Evolutionary conservation across 208 protist species (phyloP).

Genomic region (Leishmania guyanensis): DNA sequence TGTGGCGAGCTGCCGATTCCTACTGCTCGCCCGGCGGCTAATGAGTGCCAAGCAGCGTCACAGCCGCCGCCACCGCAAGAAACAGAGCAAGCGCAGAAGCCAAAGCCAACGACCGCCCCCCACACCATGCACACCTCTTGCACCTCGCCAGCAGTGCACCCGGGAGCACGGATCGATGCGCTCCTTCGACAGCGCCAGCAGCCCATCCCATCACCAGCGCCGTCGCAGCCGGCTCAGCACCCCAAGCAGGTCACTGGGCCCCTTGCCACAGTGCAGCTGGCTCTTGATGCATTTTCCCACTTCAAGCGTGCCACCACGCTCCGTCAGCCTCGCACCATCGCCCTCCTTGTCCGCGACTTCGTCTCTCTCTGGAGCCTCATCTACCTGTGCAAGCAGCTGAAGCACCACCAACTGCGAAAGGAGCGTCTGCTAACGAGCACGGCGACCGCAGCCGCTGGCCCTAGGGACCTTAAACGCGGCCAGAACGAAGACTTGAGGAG

Average conservation of each 20-base stretch:
- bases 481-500: background rate
- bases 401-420: constrained; percentile 21
- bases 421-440: constrained; percentile 18
- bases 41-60: background rate
- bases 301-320: constrained; percentile 14
- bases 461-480: background rate
- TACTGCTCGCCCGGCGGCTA: background rate
- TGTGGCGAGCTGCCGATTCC: constrained; percentile 8
- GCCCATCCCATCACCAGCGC: background rate
- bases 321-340: constrained; percentile 22
- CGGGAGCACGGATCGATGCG: constrained; percentile 18
- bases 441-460: background rate
- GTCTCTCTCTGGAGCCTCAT: constrained; percentile 26
- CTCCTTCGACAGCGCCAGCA: constrained; percentile 15
- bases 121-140: background rate
- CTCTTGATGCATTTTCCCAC: constrained; percentile 20
- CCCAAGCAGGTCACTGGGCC: constrained; percentile 7
- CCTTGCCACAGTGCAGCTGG: constrained; percentile 23
- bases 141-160: background rate
- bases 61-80: background rate
- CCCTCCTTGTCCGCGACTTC: constrained; percentile 20
- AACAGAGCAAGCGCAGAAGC: background rate
- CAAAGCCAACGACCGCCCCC: background rate
- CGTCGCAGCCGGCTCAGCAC: background rate
- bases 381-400: constrained; percentile 28